phyloP scores from a whole-genome alignment of 2,329 filamentous ascomycete genomes.

The Sclerotinia borealis region DNA sequence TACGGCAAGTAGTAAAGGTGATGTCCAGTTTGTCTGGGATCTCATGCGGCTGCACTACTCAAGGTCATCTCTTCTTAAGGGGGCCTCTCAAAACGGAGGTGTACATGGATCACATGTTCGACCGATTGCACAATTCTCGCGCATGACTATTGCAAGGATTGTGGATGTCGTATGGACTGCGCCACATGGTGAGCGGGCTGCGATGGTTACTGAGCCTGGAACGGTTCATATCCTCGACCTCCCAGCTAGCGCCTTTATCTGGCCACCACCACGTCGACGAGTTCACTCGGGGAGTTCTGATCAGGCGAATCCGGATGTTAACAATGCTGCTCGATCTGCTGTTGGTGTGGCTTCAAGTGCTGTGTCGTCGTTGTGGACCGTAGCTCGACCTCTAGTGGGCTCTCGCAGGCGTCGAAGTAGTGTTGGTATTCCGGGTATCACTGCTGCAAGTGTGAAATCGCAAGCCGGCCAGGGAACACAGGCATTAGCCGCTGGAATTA shows the following conservation, averaged over 20 bases:
- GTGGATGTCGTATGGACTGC: constrained; percentile 85
- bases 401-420: constrained; percentile 31
- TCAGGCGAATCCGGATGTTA: constrained; percentile 33
- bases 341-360: constrained; percentile 31
- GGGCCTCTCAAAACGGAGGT: constrained; percentile 38
- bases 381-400: constrained; percentile 30
- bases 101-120: constrained; percentile 56
- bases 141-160: constrained; percentile 86
- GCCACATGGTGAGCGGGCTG: constrained; percentile 74
- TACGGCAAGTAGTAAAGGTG: constrained; percentile 77
- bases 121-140: constrained; percentile 80
- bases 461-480: constrained; percentile 66
- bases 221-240: constrained; percentile 91
- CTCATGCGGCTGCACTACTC: constrained; percentile 60
- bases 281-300: constrained; percentile 15
- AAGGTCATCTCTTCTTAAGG: constrained; percentile 54
- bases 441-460: constrained; percentile 26
- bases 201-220: constrained; percentile 89
- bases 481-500: constrained; percentile 67
- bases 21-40: constrained; percentile 78
- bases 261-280: constrained; percentile 59
- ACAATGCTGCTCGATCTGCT: constrained; percentile 43
- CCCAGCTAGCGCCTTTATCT: constrained; percentile 74
- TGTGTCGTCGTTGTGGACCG: constrained; percentile 31
- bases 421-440: constrained; percentile 27